These are phyloP conservation scores for Stachybotrys chlorohalonatus DNA, from an alignment of 2,329 filamentous ascomycete species.

Conservation along the genomic window DNA sequence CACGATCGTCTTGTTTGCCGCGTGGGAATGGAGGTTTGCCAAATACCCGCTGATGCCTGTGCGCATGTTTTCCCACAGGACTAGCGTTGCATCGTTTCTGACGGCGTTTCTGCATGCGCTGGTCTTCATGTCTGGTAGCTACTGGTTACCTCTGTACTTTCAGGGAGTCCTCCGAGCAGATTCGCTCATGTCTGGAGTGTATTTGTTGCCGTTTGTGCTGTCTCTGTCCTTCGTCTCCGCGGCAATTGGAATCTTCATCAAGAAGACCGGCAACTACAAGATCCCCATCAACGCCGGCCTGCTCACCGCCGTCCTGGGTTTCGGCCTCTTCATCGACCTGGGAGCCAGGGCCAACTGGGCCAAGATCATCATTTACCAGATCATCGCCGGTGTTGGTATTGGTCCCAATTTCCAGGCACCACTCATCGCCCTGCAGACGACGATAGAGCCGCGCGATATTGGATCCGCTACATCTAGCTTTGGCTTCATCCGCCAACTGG, in stretches of 20 bases:
- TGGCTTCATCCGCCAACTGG: slow-evolving; percentile 59
- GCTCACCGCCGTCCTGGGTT: slow-evolving; percentile 52
- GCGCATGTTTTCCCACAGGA: slow-evolving; percentile 56
- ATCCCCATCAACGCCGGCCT: slow-evolving; percentile 51
- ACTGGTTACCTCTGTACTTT: slow-evolving; percentile 81
- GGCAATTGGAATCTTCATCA: slow-evolving; percentile 45
- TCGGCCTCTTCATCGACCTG: slow-evolving; percentile 55
- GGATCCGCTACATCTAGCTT: slow-evolving; percentile 61
- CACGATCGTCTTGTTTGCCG: slow-evolving; percentile 54
- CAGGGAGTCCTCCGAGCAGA: slow-evolving; percentile 62
- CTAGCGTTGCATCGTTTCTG: slow-evolving; percentile 56
- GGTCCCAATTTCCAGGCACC: slow-evolving; percentile 63
- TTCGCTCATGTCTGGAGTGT: slow-evolving; percentile 65
- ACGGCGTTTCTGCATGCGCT: slow-evolving; percentile 66
- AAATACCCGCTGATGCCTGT: slow-evolving; percentile 72
- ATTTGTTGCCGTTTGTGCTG: slow-evolving; percentile 62
- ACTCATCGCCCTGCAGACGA: slow-evolving; percentile 58
- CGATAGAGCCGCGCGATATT: slow-evolving; percentile 52
- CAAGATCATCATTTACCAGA: slow-evolving; percentile 51
- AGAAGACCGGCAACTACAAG: slow-evolving; percentile 58
- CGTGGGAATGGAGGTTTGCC: slow-evolving; percentile 66
- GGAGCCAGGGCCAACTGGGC: slow-evolving; percentile 43
- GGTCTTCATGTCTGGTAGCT: slow-evolving; percentile 68
- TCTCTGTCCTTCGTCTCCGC: slow-evolving; percentile 56
- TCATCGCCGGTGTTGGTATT: slow-evolving; percentile 54